Evolutionary conservation across 2,329 filamentous ascomycete genomes (phyloP), one percentile per base, ranked within the genome.

Genomic region (Ophiosphaerella korrae): DNA sequence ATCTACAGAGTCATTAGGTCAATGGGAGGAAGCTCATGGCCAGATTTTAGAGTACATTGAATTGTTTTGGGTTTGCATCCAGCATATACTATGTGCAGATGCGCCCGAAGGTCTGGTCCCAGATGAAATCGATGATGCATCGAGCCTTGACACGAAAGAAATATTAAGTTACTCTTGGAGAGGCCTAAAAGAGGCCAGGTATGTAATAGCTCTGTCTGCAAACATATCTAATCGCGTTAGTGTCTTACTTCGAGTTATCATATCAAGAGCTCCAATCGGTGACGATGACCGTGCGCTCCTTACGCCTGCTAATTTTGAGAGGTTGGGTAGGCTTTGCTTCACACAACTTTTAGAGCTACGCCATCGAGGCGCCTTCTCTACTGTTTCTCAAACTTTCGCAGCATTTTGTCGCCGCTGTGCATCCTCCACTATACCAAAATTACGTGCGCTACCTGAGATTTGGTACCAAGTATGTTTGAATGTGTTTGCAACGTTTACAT

Each of bases 91-190:
- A 1, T 99, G 94, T 66, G 88, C 96, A 56, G 94, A 97, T 74
- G 96, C 94, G 1, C 94, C 95, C 0, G 94, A 99, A 74, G 93
- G 93, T 0, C 87, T 94, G 70, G 78, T 90, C 3, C 88, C 87
- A 0, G 86, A 92, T 44, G 89, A 93, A 23, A 72, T 90, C n/a
- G 84, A 89, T 45, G 87, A 88, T 31, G 77, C 84, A 13, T 82
- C 88, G 4, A 88, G 87, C 1, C 80, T 91, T 2, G 87, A 89
- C 44, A 92, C 91, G 0, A 97, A 97, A 68, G 91, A 95, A 63
- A 82, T 96, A 14, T 75, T 99, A 40, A 97, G 93, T 58, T 99
- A 94, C 72, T 96, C 92, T 55, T 99, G 96, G 82, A 85, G 94
- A 62, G 90, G 92, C 5, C 80, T 97, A n/a, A 93, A 96, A 55